A percentile compares a stretch with the other conserved stretches of the same genome.
phyloP scores from a whole-genome alignment of 2,329 filamentous ascomycete genomes.

The Colletotrichum graminicola region DNA sequence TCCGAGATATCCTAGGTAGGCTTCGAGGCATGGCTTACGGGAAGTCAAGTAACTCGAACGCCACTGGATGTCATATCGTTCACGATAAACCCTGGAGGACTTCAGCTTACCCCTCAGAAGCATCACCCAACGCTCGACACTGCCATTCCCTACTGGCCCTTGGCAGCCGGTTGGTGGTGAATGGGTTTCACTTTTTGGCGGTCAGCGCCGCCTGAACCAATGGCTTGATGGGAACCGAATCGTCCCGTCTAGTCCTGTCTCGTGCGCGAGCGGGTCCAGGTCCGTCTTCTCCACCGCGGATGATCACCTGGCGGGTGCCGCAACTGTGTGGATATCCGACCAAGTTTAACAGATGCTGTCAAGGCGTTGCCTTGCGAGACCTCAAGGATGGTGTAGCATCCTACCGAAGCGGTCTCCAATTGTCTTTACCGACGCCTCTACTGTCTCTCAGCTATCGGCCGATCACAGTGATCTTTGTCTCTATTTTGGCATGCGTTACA shows the following conservation, averaged over 20 bases:
- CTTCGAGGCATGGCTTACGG: slow-evolving; percentile 19
- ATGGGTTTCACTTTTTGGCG: slow-evolving; percentile 41
- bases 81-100: not conserved
- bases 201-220: slow-evolving; percentile 40
- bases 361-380: slow-evolving; percentile 33
- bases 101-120: slow-evolving; percentile 23
- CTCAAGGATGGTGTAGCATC: slow-evolving; percentile 20
- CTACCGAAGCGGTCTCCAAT: not conserved
- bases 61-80: not conserved
- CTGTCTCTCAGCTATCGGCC: slow-evolving; percentile 18
- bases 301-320: slow-evolving; percentile 42
- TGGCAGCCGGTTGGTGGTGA: slow-evolving; percentile 31
- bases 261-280: slow-evolving; percentile 35
- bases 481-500: slow-evolving; percentile 17
- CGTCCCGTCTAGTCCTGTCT: slow-evolving; percentile 37
- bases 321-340: slow-evolving; percentile 23
- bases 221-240: slow-evolving; percentile 30
- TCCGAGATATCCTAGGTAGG: slow-evolving; percentile 24
- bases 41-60: not conserved
- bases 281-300: slow-evolving; percentile 41
- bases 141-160: slow-evolving; percentile 30
- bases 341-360: slow-evolving; percentile 29
- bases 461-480: slow-evolving; percentile 19
- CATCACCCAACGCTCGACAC: not conserved
- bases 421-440: not conserved